Percentiles rank a stretch among this genome's conserved stretches.
phyloP scores from a whole-genome alignment of 768 basidiomycete species.

The Tubosaeta sp. region DNA sequence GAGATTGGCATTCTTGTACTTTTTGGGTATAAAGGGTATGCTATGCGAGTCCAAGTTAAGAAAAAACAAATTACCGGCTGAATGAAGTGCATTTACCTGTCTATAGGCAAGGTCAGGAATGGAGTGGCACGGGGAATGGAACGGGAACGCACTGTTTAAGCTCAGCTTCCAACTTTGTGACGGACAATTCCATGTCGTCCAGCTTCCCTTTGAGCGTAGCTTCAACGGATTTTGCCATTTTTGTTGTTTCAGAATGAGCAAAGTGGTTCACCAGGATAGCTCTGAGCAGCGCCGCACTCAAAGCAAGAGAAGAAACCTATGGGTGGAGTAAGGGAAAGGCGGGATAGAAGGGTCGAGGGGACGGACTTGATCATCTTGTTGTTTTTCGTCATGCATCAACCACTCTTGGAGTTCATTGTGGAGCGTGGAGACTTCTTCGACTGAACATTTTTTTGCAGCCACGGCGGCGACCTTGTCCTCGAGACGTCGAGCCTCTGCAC shows the following conservation, averaged over 20 bases:
- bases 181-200: conserved; percentile 57
- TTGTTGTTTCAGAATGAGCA: conserved; percentile 74
- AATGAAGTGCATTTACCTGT: conserved; percentile 47
- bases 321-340: conserved; percentile 2
- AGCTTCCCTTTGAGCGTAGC: conserved; percentile 57
- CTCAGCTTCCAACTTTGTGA: conserved; percentile 63
- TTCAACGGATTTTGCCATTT: conserved; percentile 61
- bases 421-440: conserved; percentile 75
- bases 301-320: conserved; percentile 62
- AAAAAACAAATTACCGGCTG: conserved; percentile 2
- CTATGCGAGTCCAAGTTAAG: conserved; percentile 33
- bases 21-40: conserved; percentile 60
- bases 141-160: conserved; percentile 57
- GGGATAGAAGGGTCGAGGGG: conserved; percentile 13
- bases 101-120: conserved; percentile 34
- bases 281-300: conserved; percentile 74
- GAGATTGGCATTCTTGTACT: conserved; percentile 65
- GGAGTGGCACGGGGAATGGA: conserved; percentile 3
- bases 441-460: conserved; percentile 81
- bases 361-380: conserved; percentile 59
- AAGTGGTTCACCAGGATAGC: conserved; percentile 81
- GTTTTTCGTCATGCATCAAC: conserved; percentile 57
- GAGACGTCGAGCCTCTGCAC: conserved; percentile 58
- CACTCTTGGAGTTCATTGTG: conserved; percentile 78
- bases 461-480: conserved; percentile 77